Percentiles rank a stretch among this genome's conserved stretches.
Evolutionary conservation across 192 early-diverging fungal species (phyloP).

Genomic region (Thamnidium elegans): DNA sequence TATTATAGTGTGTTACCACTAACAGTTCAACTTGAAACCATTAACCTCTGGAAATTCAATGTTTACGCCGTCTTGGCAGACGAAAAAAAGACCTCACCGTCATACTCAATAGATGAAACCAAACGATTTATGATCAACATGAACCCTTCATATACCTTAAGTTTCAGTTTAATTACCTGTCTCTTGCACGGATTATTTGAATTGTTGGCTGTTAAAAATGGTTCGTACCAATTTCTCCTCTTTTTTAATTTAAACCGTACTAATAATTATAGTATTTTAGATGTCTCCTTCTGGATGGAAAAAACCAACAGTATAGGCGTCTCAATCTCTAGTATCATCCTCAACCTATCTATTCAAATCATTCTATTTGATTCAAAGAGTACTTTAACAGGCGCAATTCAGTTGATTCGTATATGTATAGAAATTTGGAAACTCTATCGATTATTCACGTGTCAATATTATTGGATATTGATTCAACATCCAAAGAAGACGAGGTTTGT

Average conservation of each 20-base stretch:
- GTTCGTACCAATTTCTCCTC: conserved; percentile 45
- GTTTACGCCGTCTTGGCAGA: conserved; percentile 47
- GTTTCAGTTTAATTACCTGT: conserved; percentile 69
- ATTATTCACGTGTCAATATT: neutral
- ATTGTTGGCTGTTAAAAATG: conserved; percentile 92
- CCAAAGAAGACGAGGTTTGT: conserved; percentile 13
- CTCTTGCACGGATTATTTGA: conserved; percentile 83
- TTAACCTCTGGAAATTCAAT: conserved; percentile 75
- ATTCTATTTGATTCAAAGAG: conserved; percentile 75
- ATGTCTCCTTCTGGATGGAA: conserved; percentile 85
- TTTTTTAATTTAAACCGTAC: no score
- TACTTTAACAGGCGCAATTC: conserved; percentile 72
- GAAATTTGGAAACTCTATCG: conserved; percentile 81
- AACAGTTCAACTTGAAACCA: conserved; percentile 57
- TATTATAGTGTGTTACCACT: conserved; percentile 54
- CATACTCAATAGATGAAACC: conserved; percentile 69
- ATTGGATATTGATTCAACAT: conserved; percentile 9
- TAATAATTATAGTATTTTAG: conserved; percentile 36
- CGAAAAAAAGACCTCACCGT: conserved; percentile 64
- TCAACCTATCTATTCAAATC: conserved; percentile 77
- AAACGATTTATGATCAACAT: conserved; percentile 88
- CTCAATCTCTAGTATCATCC: conserved; percentile 73
- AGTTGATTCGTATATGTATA: conserved; percentile 73
- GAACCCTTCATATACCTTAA: conserved; percentile 72
- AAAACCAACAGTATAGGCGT: conserved; percentile 78